Percentiles rank a stretch among this genome's conserved stretches.
phyloP scores from a whole-genome alignment of 441 rosid genomes.

The Metrosideros polymorpha region DNA sequence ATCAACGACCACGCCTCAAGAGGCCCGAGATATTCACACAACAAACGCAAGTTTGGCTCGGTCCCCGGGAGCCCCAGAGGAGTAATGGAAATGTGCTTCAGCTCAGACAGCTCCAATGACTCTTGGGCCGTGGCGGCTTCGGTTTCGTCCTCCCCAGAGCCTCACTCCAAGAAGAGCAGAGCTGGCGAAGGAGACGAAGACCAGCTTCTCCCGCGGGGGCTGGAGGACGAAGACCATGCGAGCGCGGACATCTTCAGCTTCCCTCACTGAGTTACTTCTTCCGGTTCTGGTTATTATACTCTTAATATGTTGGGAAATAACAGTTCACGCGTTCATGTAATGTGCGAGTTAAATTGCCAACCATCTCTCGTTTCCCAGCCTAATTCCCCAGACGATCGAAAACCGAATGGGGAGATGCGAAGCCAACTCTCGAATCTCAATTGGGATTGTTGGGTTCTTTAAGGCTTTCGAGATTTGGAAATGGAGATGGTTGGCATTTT shows the following conservation, averaged over 20 bases:
- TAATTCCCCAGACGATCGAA: not conserved
- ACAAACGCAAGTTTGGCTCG: slow-evolving; percentile 35
- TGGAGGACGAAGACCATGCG: not conserved
- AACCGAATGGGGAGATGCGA: too few relatives aligned
- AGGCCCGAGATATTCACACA: slow-evolving; percentile 9
- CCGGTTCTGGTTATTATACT: not conserved
- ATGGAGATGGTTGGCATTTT: slow-evolving; percentile 60
- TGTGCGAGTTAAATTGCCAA: slow-evolving; percentile 41
- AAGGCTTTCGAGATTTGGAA: slow-evolving; percentile 14
- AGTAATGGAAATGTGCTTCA: not conserved
- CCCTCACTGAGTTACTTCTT: slow-evolving; percentile 18
- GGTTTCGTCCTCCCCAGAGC: not conserved
- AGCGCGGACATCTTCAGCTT: slow-evolving; percentile 20
- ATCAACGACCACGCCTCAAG: slow-evolving; percentile 20
- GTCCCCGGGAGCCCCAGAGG: slow-evolving; percentile 1
- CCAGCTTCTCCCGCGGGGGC: not conserved
- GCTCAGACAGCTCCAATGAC: not conserved
- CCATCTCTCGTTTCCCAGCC: slow-evolving; percentile 32
- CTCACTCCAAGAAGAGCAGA: not conserved
- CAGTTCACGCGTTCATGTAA: not conserved
- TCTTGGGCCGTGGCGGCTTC: not conserved
- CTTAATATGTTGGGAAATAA: slow-evolving; percentile 9
- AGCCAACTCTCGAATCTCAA: too few relatives aligned
- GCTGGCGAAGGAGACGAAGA: not conserved
- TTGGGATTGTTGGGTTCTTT: not conserved